phyloP scores from a whole-genome alignment of 352 stramenopile species.

The Pythium periplocum region DNA sequence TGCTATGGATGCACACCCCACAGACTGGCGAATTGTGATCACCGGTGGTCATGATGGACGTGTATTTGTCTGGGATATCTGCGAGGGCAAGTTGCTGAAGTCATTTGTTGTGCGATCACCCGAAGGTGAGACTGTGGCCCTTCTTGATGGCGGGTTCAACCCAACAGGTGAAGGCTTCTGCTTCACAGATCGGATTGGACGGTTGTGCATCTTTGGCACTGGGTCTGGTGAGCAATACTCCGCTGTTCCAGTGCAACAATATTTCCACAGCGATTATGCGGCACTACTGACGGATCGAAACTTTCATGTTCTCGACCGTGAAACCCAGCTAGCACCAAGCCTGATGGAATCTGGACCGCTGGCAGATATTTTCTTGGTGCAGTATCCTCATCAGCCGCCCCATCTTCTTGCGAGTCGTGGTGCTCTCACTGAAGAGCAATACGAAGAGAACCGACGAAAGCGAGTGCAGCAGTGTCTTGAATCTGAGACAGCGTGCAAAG shows the following conservation, averaged over 20 bases:
- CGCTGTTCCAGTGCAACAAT: slow-evolving; percentile 50
- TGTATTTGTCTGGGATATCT: slow-evolving; percentile 56
- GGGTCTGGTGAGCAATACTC: slow-evolving; percentile 29
- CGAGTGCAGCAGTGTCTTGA: slow-evolving; percentile 64
- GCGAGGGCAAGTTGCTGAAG: slow-evolving; percentile 24
- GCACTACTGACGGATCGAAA: slow-evolving; percentile 83
- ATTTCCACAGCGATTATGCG: slow-evolving; percentile 88
- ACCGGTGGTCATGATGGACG: slow-evolving; percentile 55
- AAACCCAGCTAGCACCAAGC: slow-evolving; percentile 82
- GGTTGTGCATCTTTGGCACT: slow-evolving; percentile 47
- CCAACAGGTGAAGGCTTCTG: slow-evolving; percentile 34
- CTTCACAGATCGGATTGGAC: slow-evolving; percentile 46
- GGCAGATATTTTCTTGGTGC: slow-evolving; percentile 62
- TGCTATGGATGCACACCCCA: slow-evolving; percentile 51
- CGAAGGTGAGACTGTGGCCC: slow-evolving; percentile 28
- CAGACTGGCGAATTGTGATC: slow-evolving; percentile 35
- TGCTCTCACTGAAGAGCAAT: slow-evolving; percentile 33
- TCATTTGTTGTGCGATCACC: slow-evolving; percentile 23
- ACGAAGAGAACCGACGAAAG: slow-evolving; percentile 53
- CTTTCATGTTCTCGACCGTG: slow-evolving; percentile 86
- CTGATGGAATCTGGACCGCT: slow-evolving; percentile 78
- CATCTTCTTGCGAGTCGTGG: slow-evolving; percentile 39
- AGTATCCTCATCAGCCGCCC: slow-evolving; percentile 73
- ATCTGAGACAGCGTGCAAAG: slow-evolving; percentile 57
- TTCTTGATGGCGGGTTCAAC: slow-evolving; percentile 43